Conservation (phyloP, 1,284 basidiomycete genomes). For the Hortiboletus rubellus region DNA sequence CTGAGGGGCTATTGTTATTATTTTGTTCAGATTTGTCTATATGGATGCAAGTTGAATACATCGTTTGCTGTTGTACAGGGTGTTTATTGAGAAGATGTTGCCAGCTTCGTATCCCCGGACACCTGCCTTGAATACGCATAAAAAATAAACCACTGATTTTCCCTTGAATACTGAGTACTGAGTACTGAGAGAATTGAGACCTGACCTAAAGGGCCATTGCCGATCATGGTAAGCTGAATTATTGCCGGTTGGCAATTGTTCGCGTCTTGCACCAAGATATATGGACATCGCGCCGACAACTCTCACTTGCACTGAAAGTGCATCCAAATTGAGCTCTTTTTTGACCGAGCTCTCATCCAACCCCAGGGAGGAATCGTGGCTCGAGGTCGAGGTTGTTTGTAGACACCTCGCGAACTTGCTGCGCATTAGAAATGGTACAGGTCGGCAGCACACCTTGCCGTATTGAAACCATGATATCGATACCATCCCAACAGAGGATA, state of each 20-base stretch:
- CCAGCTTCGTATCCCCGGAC: not conserved
- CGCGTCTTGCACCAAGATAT: not conserved
- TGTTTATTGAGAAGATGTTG: too few relatives aligned
- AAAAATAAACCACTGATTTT: too few relatives aligned
- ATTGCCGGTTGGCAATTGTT: not conserved
- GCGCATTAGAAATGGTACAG: slow-evolving; percentile 51
- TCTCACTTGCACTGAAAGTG: slow-evolving; percentile 30
- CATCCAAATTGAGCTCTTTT: slow-evolving; percentile 32
- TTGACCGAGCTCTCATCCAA: slow-evolving; percentile 38
- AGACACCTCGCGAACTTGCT: slow-evolving; percentile 62
- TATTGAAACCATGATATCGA: slow-evolving; percentile 12
- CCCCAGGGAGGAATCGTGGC: slow-evolving; percentile 47
- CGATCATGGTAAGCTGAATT: slow-evolving; percentile 13
- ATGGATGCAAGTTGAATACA: too few relatives aligned
- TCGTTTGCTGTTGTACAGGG: too few relatives aligned
- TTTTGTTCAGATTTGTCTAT: too few relatives aligned
- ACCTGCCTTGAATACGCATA: too few relatives aligned
- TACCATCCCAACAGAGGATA: slow-evolving; percentile 50
- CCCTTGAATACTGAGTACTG: not conserved
- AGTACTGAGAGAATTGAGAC: too few relatives aligned
- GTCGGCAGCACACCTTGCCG: slow-evolving; percentile 33
- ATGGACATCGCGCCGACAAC: slow-evolving; percentile 26
- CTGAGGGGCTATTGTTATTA: too few relatives aligned
- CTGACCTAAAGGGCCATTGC: slow-evolving; percentile 1
- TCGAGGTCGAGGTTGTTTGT: slow-evolving; percentile 50